These are phyloP conservation scores for Leccinum obscurum DNA, from an alignment of 768 basidiomycete genomes.

Conservation along the genomic window DNA sequence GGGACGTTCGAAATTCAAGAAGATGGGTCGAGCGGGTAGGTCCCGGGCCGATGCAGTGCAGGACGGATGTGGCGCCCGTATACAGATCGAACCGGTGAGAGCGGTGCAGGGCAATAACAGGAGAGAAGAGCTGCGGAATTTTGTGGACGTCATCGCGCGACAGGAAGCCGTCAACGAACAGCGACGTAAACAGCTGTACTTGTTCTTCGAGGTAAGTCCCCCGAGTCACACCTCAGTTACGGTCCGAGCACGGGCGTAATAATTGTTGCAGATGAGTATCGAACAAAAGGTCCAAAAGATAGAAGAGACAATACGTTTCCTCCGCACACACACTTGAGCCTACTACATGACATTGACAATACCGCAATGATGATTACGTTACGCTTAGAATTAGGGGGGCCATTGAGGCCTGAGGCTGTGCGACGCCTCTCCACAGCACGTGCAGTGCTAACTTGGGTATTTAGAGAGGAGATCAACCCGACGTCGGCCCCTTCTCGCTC, in stretches of 20 bases:
- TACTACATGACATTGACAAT: neutral
- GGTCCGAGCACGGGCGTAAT: neutral
- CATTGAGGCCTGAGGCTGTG: constrained; percentile 10
- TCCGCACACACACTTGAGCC: constrained; percentile 30
- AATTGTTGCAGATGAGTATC: constrained; percentile 49
- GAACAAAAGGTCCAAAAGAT: constrained; percentile 55
- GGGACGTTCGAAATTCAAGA: constrained; percentile 11
- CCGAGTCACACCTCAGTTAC: neutral
- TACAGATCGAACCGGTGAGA: neutral
- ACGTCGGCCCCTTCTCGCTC: neutral
- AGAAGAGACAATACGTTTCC: constrained; percentile 44
- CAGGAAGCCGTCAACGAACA: constrained; percentile 39
- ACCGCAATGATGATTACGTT: neutral
- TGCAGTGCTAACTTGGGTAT: neutral
- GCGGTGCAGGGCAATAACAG: constrained; percentile 4
- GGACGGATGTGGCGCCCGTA: constrained; percentile 2
- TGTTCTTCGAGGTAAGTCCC: constrained; percentile 47
- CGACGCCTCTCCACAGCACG: constrained; percentile 15
- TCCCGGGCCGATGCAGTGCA: neutral
- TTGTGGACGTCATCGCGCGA: constrained; percentile 49
- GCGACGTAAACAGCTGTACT: constrained; percentile 46
- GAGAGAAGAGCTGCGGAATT: constrained; percentile 29
- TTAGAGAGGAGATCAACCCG: constrained; percentile 1
- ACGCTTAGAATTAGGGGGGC: neutral
- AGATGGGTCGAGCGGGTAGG: neutral